Percentiles rank a stretch among this genome's conserved stretches.
Conservation (phyloP, 2,329 filamentous ascomycete genomes). For the Colletotrichum higginsianum region DNA sequence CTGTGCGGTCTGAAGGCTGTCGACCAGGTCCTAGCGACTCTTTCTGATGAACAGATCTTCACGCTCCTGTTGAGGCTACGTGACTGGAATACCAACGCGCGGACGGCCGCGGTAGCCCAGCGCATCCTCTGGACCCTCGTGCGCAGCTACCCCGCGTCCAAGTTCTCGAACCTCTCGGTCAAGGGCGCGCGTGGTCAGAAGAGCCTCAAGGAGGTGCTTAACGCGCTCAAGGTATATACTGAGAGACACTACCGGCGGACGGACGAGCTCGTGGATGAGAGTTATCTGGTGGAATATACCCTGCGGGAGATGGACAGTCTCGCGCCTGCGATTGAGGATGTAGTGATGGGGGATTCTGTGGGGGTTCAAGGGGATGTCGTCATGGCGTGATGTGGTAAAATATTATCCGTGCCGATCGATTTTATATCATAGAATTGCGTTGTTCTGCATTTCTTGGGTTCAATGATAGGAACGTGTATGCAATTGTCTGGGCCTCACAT, state of each 20-base stretch:
- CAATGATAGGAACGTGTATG: neutral
- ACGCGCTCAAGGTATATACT: conserved; percentile 91
- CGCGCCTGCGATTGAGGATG: conserved; percentile 59
- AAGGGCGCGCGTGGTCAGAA: conserved; percentile 71
- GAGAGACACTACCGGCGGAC: conserved; percentile 92
- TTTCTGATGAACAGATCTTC: conserved; percentile 90
- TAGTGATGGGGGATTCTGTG: conserved; percentile 53
- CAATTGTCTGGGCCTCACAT: neutral
- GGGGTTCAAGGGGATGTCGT: conserved; percentile 59
- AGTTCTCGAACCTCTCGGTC: conserved; percentile 79
- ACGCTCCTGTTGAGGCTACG: conserved; percentile 84
- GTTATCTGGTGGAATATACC: conserved; percentile 94
- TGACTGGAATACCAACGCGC: conserved; percentile 98
- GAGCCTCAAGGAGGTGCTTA: conserved; percentile 86
- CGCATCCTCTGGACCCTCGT: conserved; percentile 85
- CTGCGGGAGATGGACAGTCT: conserved; percentile 91
- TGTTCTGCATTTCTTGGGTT: neutral
- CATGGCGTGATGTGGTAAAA: conserved; percentile 51
- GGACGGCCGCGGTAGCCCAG: conserved; percentile 88
- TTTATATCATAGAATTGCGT: neutral
- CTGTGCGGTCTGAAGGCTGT: conserved; percentile 78
- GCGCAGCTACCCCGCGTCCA: conserved; percentile 83
- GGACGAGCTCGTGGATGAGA: conserved; percentile 93
- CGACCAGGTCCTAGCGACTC: conserved; percentile 83
- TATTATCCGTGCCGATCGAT: neutral